phyloP scores from a whole-genome alignment of 2,329 filamentous ascomycete species.

The Pseudogymnoascus sp. region DNA sequence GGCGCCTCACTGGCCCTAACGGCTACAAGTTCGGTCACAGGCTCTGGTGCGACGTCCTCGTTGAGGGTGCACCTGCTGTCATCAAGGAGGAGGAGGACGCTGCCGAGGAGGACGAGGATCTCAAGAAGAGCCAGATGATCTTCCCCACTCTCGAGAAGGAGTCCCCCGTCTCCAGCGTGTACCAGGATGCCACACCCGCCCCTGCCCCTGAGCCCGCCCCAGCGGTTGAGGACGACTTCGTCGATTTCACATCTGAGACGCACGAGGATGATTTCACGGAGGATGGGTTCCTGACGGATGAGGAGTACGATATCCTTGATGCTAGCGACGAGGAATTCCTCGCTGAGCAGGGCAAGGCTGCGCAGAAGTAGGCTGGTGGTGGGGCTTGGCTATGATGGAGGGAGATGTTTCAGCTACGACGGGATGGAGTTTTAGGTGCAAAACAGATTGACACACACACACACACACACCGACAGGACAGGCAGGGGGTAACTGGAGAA shows the following conservation, averaged over 20 bases:
- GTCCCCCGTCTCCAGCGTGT: conserved; percentile 73
- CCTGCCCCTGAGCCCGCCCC: conserved; percentile 33
- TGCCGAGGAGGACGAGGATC: conserved; percentile 24
- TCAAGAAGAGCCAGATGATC: conserved; percentile 66
- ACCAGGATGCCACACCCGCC: conserved; percentile 45
- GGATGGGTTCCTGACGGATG: conserved; percentile 84
- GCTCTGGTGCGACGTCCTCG: conserved; percentile 87
- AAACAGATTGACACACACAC: not conserved
- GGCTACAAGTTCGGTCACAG: conserved; percentile 84
- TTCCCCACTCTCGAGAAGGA: conserved; percentile 96
- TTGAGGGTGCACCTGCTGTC: conserved; percentile 37
- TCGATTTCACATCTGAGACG: conserved; percentile 44
- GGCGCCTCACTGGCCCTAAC: conserved; percentile 78
- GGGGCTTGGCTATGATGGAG: not conserved
- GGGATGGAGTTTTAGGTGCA: conserved; percentile 4
- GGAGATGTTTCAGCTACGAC: not conserved
- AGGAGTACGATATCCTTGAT: conserved; percentile 96
- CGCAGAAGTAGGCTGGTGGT: not conserved
- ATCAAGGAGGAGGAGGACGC: conserved; percentile 33
- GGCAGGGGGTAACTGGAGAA: not conserved
- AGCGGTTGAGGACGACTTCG: conserved; percentile 40
- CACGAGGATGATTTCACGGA: conserved; percentile 53
- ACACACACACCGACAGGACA: not conserved
- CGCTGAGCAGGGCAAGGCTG: conserved; percentile 39
- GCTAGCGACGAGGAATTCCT: conserved; percentile 83